Evolutionary conservation across 2,329 filamentous ascomycete genomes (phyloP).

Genomic region (Leptographium procerum): DNA sequence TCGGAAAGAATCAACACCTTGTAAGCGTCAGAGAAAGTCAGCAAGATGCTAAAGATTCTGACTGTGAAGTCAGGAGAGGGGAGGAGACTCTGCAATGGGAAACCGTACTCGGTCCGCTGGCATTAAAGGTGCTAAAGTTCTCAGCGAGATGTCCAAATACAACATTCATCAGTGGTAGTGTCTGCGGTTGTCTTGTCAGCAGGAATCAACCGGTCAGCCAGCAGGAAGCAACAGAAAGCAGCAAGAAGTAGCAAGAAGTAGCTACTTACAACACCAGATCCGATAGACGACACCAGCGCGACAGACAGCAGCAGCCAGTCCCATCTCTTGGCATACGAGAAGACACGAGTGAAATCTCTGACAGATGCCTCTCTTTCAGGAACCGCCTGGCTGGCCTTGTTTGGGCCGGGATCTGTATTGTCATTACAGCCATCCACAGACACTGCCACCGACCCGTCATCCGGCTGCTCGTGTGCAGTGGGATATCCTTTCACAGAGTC

Average conservation of each 20-base stretch:
- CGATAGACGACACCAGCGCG: slow-evolving; percentile 36
- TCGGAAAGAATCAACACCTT: slow-evolving; percentile 22
- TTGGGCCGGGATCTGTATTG: too few species aligned
- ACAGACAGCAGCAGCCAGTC: slow-evolving; percentile 36
- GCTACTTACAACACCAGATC: slow-evolving; percentile 36
- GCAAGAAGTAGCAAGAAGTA: too few species aligned
- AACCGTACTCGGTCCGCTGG: neutral
- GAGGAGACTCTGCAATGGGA: too few species aligned
- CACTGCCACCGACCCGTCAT: neutral
- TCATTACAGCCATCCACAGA: neutral
- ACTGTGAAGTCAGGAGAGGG: too few species aligned
- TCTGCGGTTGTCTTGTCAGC: slow-evolving; percentile 23
- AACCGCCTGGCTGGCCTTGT: neutral
- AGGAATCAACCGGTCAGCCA: neutral
- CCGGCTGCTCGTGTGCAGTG: too few species aligned
- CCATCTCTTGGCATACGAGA: slow-evolving; percentile 41
- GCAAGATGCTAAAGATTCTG: slow-evolving; percentile 22
- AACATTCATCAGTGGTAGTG: slow-evolving; percentile 48
- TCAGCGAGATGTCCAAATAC: slow-evolving; percentile 42
- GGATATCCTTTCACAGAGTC: too few species aligned
- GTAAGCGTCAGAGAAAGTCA: too few species aligned
- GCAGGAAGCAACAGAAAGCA: slow-evolving; percentile 13
- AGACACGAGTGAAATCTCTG: slow-evolving; percentile 39
- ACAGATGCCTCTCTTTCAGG: slow-evolving; percentile 24
- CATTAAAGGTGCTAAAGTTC: slow-evolving; percentile 30